A percentile compares a stretch with the other conserved stretches of the same genome.
Conservation (phyloP, 2,329 filamentous ascomycete species). For the Kalaharituber pfeilii region DNA sequence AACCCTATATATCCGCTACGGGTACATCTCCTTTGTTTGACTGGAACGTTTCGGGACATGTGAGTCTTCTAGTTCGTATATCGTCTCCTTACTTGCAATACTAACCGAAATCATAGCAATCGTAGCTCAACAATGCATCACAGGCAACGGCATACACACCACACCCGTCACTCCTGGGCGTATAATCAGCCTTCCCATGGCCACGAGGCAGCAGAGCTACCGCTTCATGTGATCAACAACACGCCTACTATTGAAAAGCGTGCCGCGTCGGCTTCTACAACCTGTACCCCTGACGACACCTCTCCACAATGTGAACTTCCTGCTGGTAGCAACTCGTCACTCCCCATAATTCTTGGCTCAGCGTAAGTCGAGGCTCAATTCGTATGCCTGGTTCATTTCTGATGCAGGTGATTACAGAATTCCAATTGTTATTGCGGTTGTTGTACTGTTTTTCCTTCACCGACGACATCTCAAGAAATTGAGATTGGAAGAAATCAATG, state of each 20-base stretch:
- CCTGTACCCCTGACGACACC: conserved; percentile 27
- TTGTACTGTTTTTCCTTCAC: conserved; percentile 60
- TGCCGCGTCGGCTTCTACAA: conserved; percentile 14
- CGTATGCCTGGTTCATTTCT: too few species aligned
- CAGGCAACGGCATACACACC: neutral
- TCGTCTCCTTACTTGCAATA: too few species aligned
- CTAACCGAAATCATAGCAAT: neutral
- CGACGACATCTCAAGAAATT: conserved; percentile 57
- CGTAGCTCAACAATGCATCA: neutral
- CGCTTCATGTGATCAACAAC: too few species aligned
- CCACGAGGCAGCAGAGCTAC: conserved; percentile 1
- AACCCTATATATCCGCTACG: too few species aligned
- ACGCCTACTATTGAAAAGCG: conserved; percentile 7
- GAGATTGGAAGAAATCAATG: conserved; percentile 58
- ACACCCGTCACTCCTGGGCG: neutral
- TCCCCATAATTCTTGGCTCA: conserved; percentile 52
- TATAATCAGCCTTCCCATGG: neutral
- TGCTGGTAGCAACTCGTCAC: conserved; percentile 37
- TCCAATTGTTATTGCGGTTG: conserved; percentile 48
- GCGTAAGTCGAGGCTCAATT: conserved; percentile 38
- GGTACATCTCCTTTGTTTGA: too few species aligned
- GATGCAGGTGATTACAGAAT: conserved; percentile 40
- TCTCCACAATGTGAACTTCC: conserved; percentile 40
- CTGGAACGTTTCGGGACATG: too few species aligned
- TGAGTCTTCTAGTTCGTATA: too few species aligned